Evolutionary conservation across 2,329 filamentous ascomycete species (phyloP), one percentile per base, ranked within the genome.

Genomic region (Pseudogymnoascus sp.): DNA sequence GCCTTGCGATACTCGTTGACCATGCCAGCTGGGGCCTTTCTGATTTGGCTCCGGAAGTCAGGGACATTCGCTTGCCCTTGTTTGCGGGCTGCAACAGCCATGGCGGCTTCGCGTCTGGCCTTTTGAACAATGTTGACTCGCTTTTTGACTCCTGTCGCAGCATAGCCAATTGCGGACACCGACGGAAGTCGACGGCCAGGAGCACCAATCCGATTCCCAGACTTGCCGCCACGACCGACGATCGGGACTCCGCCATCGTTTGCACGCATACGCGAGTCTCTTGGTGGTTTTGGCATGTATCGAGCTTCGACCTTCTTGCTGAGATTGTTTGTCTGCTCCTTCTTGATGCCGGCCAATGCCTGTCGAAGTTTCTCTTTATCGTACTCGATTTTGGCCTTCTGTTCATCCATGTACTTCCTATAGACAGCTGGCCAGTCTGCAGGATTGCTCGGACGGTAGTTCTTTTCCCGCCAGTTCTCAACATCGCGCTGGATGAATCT

Each of bases 371-470:
- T 79, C 64, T 80, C 81, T 64, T 84, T 81, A 67, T 88, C 86
- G 22, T 79, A 78, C 4, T 79, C 78, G 6, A 88, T 79, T 61
- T 84, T 79, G 61, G 80, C 76, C 35, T 84, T 78, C 38, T 86
- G 82, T 66, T 87, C 79, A 43, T 78, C 79, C 67, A 84, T 81
- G 71, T 93, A 87, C 66, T 86, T 85, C 67, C 82, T 78, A 77
- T 96, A 97, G 12, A 96, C 81, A 62, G 88, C 85, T 72, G 88
- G 85, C 92, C 92, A 97, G 65, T 85, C 86, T 37, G 79, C 79
- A 0, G 88, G 84, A 66, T 90, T 82, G 62, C 81, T 81, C 0
- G 90, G 89, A 24, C 84, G 78, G 68, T 87, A 84, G 26, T 84
- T 83, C 71, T 89, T 85, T 53, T 78, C 77, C 43, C 86, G 79